Percentiles rank a stretch among this genome's conserved stretches.
phyloP scores from a whole-genome alignment of 2,329 filamentous ascomycete species.

The Escovopsis sp. region DNA sequence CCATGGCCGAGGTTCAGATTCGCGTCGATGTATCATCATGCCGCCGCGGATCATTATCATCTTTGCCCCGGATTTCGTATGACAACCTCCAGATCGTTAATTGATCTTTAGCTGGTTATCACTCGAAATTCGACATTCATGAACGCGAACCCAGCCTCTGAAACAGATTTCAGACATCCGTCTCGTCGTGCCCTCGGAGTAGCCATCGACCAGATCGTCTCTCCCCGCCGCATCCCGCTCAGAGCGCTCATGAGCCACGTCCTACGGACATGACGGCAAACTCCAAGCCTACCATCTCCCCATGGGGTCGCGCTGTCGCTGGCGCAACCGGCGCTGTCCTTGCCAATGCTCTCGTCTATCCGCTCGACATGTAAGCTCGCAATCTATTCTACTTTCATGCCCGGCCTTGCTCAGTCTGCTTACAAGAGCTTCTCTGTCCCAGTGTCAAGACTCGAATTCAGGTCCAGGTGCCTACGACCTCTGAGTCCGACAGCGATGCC shows the following conservation, averaged over 20 bases:
- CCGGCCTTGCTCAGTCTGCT: background rate
- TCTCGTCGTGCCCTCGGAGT: too few relatives aligned
- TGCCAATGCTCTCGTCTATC: constrained; percentile 91
- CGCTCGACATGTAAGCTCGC: constrained; percentile 73
- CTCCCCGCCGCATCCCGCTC: background rate
- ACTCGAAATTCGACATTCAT: too few relatives aligned
- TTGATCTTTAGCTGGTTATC: too few relatives aligned
- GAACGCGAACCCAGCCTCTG: too few relatives aligned
- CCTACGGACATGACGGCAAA: constrained; percentile 32
- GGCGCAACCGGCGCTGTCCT: constrained; percentile 87
- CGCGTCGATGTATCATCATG: too few relatives aligned
- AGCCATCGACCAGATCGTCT: too few relatives aligned
- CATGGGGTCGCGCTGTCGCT: constrained; percentile 86
- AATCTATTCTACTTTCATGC: background rate
- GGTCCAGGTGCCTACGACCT: constrained; percentile 65
- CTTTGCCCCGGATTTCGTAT: too few relatives aligned
- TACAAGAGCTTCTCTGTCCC: constrained; percentile 4
- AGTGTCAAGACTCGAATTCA: constrained; percentile 95
- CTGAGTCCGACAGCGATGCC: constrained; percentile 22
- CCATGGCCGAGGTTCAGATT: too few relatives aligned
- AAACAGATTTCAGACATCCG: too few relatives aligned
- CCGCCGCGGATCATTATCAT: too few relatives aligned
- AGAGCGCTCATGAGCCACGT: background rate
- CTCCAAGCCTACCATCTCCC: constrained; percentile 61
- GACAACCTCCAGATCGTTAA: too few relatives aligned